A percentile compares a stretch with the other conserved stretches of the same genome.
Evolutionary conservation across 495 filamentous ascomycete species (phyloP).

Genomic region (Penicillium lagena): DNA sequence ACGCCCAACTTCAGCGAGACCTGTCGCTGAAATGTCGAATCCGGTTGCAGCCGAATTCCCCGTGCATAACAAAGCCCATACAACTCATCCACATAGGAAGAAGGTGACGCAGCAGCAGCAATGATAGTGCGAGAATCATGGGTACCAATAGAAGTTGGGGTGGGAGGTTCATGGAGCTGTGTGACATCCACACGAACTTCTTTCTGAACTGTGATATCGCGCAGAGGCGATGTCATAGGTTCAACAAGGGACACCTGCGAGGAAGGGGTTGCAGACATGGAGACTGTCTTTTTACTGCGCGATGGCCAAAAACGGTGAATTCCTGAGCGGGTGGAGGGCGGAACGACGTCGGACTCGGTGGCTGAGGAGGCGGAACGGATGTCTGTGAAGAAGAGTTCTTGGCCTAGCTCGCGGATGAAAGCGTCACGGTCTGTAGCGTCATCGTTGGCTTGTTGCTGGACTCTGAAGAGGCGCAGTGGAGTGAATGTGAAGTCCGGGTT

Average conservation of each 20-base stretch:
- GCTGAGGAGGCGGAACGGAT: conserved; percentile 17
- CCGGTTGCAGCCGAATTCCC: conserved; percentile 24
- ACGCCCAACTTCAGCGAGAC: background rate
- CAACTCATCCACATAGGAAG: conserved; percentile 37
- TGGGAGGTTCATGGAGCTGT: conserved; percentile 22
- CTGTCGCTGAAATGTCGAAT: conserved; percentile 9
- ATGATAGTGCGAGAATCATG: conserved; percentile 24
- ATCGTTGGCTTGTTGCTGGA: conserved; percentile 49
- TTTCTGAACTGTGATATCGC: conserved; percentile 49
- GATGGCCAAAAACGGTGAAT: conserved; percentile 27
- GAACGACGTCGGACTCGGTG: conserved; percentile 18
- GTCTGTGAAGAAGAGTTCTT: conserved; percentile 25
- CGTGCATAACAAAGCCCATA: conserved; percentile 37
- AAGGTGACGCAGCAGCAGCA: conserved; percentile 18
- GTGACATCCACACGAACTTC: conserved; percentile 47
- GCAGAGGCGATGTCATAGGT: conserved; percentile 15
- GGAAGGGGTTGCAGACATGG: background rate
- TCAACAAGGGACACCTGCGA: conserved; percentile 28
- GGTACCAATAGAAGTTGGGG: conserved; percentile 10
- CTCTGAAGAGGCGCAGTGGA: conserved; percentile 51
- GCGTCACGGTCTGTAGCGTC: conserved; percentile 41
- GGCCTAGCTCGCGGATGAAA: conserved; percentile 38
- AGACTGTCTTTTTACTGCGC: conserved; percentile 6
- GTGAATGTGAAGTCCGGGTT: conserved; percentile 37
- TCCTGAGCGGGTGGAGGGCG: conserved; percentile 16